Percentiles rank a stretch among this genome's conserved stretches.
phyloP scores from a whole-genome alignment of 192 early-diverging fungal species.

The Gamsiella multidivaricata region DNA sequence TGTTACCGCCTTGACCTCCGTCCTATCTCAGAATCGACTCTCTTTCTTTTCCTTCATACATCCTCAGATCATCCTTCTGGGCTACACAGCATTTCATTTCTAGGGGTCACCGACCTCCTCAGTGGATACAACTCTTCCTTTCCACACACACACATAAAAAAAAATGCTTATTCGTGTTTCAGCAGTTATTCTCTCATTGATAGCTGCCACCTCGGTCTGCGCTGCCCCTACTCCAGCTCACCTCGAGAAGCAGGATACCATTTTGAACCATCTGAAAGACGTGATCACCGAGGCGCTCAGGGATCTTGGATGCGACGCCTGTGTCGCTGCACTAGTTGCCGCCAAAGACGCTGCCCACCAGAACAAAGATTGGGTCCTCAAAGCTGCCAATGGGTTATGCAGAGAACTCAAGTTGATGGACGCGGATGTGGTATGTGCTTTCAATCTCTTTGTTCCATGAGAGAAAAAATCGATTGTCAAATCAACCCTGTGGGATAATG shows the following conservation, averaged over 20 bases:
- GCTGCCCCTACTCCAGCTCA: constrained; percentile 3
- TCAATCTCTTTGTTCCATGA: no score
- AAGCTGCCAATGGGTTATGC: constrained; percentile 27
- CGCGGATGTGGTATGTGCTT: constrained; percentile 41
- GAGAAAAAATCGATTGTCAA: no score
- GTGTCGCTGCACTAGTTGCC: background rate
- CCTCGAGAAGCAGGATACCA: constrained; percentile 1
- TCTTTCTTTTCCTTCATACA: no score
- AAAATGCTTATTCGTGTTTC: constrained; percentile 11
- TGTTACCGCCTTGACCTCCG: no score
- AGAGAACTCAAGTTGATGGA: constrained; percentile 29
- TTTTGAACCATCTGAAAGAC: constrained; percentile 3
- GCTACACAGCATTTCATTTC: no score
- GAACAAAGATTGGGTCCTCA: constrained; percentile 18
- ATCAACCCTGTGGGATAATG: no score
- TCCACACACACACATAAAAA: background rate
- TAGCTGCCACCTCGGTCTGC: constrained; percentile 13
- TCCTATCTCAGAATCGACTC: no score
- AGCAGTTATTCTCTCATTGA: constrained; percentile 19
- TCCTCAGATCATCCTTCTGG: no score
- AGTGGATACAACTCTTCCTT: background rate
- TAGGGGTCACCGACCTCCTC: no score
- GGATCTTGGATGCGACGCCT: constrained; percentile 3
- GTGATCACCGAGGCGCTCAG: constrained; percentile 5
- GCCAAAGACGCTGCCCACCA: constrained; percentile 1